These are phyloP conservation scores for Aspergillus pseudotamarii DNA, from an alignment of 2,329 filamentous ascomycete species.

Conservation along the genomic window DNA sequence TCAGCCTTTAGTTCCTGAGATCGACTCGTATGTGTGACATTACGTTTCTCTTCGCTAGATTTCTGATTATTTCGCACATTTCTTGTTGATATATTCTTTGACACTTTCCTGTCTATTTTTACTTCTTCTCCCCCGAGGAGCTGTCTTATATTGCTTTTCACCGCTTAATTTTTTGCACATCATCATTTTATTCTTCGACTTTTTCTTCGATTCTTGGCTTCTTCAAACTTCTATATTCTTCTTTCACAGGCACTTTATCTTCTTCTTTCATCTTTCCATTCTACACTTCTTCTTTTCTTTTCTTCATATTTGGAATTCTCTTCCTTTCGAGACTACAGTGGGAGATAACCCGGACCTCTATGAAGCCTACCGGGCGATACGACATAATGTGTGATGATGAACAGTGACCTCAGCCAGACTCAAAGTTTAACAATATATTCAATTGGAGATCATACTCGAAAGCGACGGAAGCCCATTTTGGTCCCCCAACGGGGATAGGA, in stretches of 20 bases:
- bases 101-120: not conserved
- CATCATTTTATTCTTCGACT: not conserved
- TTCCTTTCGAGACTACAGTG: not conserved
- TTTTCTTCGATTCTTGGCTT: conserved; percentile 9
- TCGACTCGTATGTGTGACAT: conserved; percentile 41
- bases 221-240: not conserved
- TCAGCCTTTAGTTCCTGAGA: conserved; percentile 36
- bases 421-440: conserved; percentile 4
- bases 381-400: conserved; percentile 10
- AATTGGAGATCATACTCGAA: conserved; percentile 4
- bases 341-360: not conserved
- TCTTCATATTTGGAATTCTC: not conserved
- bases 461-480: not conserved
- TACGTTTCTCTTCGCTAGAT: not conserved
- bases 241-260: not conserved
- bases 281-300: not conserved
- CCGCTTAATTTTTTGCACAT: not conserved
- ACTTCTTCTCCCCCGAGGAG: not conserved
- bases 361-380: conserved; percentile 2
- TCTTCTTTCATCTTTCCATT: not conserved
- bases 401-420: conserved; percentile 3
- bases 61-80: not conserved
- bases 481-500: not conserved
- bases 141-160: not conserved
- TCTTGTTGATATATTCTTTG: not conserved